Evolutionary conservation across 805 yeast species (phyloP).

Genomic region (Cyberlindnera saturnus): DNA sequence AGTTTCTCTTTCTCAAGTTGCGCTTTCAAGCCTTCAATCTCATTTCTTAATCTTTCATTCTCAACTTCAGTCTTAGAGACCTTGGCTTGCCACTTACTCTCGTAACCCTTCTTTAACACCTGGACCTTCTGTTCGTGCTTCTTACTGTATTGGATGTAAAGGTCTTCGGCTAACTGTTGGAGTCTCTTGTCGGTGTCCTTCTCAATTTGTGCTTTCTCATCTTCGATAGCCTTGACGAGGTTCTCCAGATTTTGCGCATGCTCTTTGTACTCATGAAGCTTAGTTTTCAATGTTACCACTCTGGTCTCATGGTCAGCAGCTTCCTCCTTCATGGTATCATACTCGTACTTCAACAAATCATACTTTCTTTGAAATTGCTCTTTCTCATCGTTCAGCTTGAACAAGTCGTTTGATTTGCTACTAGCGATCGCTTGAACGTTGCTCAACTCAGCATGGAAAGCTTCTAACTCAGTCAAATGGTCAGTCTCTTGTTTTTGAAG

Average conservation of each 20-base stretch:
- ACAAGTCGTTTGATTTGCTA: slow-evolving; percentile 23
- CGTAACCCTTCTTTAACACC: slow-evolving; percentile 53
- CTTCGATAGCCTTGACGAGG: slow-evolving; percentile 25
- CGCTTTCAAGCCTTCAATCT: slow-evolving; percentile 44
- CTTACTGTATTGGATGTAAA: slow-evolving; percentile 67
- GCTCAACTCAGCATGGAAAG: slow-evolving; percentile 29
- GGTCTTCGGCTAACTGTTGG: slow-evolving; percentile 59
- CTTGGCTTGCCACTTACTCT: slow-evolving; percentile 43
- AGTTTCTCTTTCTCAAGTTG: slow-evolving; percentile 43
- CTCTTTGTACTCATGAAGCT: slow-evolving; percentile 16
- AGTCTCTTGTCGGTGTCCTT: slow-evolving; percentile 47
- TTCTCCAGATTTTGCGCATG: slow-evolving; percentile 19
- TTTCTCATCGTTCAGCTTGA: slow-evolving; percentile 23
- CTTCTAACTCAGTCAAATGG: slow-evolving; percentile 31
- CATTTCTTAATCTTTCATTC: slow-evolving; percentile 41
- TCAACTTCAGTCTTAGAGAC: slow-evolving; percentile 36
- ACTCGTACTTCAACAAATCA: slow-evolving; percentile 21
- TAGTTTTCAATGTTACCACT: slow-evolving; percentile 15
- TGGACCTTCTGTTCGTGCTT: slow-evolving; percentile 72
- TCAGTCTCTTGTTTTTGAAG: slow-evolving; percentile 29
- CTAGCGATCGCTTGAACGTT: slow-evolving; percentile 27
- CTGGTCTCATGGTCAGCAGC: slow-evolving; percentile 20
- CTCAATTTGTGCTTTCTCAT: slow-evolving; percentile 35
- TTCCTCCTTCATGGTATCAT: slow-evolving; percentile 21
- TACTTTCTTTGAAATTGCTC: slow-evolving; percentile 18